These are phyloP conservation scores for Mangifera indica DNA, from an alignment of 345 rosid genomes.

Conservation along the genomic window DNA sequence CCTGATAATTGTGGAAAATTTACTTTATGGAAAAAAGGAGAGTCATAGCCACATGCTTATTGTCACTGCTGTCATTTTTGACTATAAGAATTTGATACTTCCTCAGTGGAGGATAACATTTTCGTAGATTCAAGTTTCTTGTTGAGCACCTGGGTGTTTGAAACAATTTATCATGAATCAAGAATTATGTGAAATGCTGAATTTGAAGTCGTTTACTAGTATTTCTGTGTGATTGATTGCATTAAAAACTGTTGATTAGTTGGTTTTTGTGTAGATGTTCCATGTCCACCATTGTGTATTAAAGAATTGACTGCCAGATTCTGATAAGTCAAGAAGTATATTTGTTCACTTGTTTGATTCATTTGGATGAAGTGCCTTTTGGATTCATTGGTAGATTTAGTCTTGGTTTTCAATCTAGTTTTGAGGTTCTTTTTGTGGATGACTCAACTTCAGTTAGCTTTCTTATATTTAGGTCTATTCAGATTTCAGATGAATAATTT, in stretches of 20 bases:
- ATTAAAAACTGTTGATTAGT: not conserved
- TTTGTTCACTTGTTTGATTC: not conserved
- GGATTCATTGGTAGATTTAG: too few relatives aligned
- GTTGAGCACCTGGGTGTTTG: not conserved
- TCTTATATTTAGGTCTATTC: too few relatives aligned
- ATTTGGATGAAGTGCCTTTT: not conserved
- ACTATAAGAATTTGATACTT: not conserved
- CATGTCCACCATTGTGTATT: not conserved
- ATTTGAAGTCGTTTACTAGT: not conserved
- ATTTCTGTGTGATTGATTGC: not conserved
- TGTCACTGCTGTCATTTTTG: not conserved
- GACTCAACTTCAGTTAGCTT: too few relatives aligned
- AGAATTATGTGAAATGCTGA: not conserved
- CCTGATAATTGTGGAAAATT: not conserved
- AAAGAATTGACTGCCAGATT: not conserved
- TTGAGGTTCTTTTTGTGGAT: too few relatives aligned
- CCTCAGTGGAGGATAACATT: not conserved
- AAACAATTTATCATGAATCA: not conserved
- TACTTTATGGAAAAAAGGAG: not conserved
- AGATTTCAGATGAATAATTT: too few relatives aligned
- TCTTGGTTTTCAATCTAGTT: too few relatives aligned
- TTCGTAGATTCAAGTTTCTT: not conserved
- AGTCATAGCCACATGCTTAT: not conserved
- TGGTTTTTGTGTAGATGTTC: not conserved
- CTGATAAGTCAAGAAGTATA: not conserved